Conservation (phyloP, 2,329 filamentous ascomycete species). For the Dothiorella sarmentorum region DNA sequence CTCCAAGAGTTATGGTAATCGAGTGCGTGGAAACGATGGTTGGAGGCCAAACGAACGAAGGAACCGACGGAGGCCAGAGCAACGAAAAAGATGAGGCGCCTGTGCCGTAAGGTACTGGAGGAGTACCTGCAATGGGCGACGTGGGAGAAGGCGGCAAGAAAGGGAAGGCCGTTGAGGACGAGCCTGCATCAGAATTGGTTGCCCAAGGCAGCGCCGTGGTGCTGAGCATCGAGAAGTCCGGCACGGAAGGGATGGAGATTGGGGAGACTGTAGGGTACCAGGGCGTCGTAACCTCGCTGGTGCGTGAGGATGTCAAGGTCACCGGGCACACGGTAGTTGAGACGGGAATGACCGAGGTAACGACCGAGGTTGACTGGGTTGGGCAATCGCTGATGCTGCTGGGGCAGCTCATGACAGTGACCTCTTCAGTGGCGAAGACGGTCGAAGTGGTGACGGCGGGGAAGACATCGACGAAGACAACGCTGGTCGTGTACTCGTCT, state of each 20-base stretch:
- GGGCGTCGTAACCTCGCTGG: conserved; percentile 1
- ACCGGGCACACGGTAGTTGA: conserved; percentile 46
- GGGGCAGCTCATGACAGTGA: conserved; percentile 43
- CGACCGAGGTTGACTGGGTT: conserved; percentile 30
- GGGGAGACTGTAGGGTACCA: not conserved
- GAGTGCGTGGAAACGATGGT: conserved; percentile 9
- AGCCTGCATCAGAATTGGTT: not conserved
- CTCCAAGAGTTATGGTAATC: conserved; percentile 3
- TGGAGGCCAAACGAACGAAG: not conserved
- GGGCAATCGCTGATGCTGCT: conserved; percentile 40
- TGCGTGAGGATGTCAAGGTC: conserved; percentile 27
- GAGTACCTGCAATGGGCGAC: not conserved
- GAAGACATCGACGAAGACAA: conserved; percentile 26
- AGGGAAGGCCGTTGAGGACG: not conserved
- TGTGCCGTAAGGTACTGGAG: not conserved
- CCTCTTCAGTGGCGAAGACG: conserved; percentile 42
- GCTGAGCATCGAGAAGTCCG: not conserved
- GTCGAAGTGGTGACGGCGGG: conserved; percentile 39
- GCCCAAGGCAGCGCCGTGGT: not conserved
- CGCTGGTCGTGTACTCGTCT: conserved; percentile 6
- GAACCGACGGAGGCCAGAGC: not conserved
- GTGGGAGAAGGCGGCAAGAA: not conserved
- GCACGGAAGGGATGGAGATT: not conserved
- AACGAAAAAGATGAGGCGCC: not conserved
- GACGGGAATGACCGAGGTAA: conserved; percentile 40